These are phyloP conservation scores for Colletotrichum theobromicola DNA, from an alignment of 2,329 filamentous ascomycete species.

Conservation along the genomic window DNA sequence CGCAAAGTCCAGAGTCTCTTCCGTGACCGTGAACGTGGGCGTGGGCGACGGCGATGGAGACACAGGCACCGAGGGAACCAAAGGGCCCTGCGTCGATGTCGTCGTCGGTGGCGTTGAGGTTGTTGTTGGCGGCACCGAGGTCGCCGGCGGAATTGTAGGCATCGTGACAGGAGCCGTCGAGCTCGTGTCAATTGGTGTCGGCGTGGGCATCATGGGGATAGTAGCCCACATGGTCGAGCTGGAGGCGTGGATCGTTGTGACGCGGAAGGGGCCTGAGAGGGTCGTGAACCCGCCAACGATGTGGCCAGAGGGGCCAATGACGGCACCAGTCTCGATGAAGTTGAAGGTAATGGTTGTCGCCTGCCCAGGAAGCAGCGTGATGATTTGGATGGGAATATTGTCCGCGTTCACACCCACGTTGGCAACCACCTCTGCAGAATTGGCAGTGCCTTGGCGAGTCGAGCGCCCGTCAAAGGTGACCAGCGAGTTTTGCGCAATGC, in stretches of 20 bases:
- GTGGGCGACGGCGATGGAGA: slow-evolving; percentile 23
- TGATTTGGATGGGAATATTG: slow-evolving; percentile 24
- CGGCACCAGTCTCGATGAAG: slow-evolving; percentile 22
- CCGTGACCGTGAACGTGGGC: slow-evolving; percentile 53
- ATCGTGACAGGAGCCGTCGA: slow-evolving; percentile 20
- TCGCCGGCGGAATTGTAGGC: slow-evolving; percentile 23
- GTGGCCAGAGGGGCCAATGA: slow-evolving; percentile 18
- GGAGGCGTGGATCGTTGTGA: slow-evolving; percentile 17
- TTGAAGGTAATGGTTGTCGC: slow-evolving; percentile 38
- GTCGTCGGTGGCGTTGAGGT: background rate
- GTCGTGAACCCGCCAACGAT: slow-evolving; percentile 27
- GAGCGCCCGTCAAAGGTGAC: slow-evolving; percentile 77
- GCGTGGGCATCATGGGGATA: slow-evolving; percentile 29
- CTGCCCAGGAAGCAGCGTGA: slow-evolving; percentile 31
- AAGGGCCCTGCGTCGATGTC: background rate
- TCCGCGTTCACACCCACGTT: slow-evolving; percentile 6
- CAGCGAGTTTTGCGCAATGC: slow-evolving; percentile 83
- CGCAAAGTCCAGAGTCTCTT: slow-evolving; percentile 67
- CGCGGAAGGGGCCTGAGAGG: slow-evolving; percentile 27
- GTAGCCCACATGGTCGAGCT: slow-evolving; percentile 35
- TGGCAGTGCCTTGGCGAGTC: slow-evolving; percentile 36
- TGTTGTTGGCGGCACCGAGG: slow-evolving; percentile 23
- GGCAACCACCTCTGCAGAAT: slow-evolving; percentile 25
- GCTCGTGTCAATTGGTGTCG: slow-evolving; percentile 24
- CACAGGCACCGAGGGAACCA: background rate